Conservation (phyloP, 305 asterid genomes). For the Fraxinus greggii region DNA sequence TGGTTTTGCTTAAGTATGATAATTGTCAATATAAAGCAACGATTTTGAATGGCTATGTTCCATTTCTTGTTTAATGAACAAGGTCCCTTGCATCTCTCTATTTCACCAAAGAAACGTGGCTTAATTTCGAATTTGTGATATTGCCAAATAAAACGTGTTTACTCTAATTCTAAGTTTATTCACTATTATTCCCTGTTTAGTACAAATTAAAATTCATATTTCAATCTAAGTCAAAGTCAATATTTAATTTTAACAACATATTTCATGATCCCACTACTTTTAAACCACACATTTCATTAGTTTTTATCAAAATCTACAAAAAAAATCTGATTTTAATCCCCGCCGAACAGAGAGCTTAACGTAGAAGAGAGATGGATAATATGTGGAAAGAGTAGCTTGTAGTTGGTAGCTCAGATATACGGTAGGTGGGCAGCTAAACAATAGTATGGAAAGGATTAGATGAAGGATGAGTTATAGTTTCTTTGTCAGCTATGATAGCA, state of each 20-base stretch:
- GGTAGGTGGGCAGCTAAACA: not conserved
- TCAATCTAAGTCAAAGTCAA: too few species aligned
- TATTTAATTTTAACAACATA: too few species aligned
- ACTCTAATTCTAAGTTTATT: not conserved
- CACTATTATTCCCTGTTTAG: not conserved
- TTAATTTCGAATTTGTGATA: not conserved
- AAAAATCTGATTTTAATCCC: too few species aligned
- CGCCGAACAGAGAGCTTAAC: too few species aligned
- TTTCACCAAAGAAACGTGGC: not conserved
- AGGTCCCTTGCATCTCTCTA: not conserved
- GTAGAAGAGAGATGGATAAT: not conserved
- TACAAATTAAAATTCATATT: too few species aligned
- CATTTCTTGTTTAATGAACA: not conserved
- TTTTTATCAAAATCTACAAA: too few species aligned
- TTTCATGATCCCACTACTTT: too few species aligned
- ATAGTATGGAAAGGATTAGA: not conserved
- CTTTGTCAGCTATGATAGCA: not conserved
- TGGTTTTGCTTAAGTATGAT: conserved; percentile 5
- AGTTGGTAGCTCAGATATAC: not conserved
- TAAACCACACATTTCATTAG: too few species aligned
- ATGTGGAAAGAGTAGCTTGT: not conserved
- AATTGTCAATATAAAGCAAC: not conserved
- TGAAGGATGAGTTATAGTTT: not conserved
- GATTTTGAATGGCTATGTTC: not conserved
- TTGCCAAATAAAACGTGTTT: too few species aligned